Evolutionary conservation across 257 asterid genomes (phyloP), one percentile per base, ranked within the genome.

Genomic region (Fraxinus anomala): DNA sequence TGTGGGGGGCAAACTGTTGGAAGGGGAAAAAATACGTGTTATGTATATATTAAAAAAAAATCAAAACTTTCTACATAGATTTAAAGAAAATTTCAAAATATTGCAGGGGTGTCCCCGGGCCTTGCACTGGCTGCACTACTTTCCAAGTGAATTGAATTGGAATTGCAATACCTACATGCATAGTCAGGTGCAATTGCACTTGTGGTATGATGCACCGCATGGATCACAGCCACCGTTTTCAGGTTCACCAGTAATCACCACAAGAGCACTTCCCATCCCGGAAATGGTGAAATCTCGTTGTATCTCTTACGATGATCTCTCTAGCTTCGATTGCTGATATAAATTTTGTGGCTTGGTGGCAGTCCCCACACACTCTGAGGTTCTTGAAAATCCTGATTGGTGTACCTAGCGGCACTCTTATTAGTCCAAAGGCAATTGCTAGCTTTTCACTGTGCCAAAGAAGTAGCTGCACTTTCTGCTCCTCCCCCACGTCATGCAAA

Each of bases 381-480:
- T 93, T 93, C 92, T 91, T 93, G 78, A 93, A 91, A 51, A 93
- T 87, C 75, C 84, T 68, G 10, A 93, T 89, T 11, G 96, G 90
- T 0, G 17, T 21, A 30, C 81, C 86, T 31, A 11, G 3, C 1
- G 91, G 87, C 51, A 88, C 51, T 70, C 76, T 86, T 59, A 91
- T 70, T 76, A 93, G 78, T 19, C 93, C 96, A 72, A 80, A 89
- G 4, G 96, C 96, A 63, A 93, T 87, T 1, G 97, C 98, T 82
- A 93, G 77, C 74, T 91, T 93, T 89, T 93, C 98, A 82, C 97
- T 89, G 85, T 90, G 97, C 87, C 83, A 67, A 9, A 92, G 86
- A 51, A 93, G 92, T 3, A 89, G 79, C 86, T 90, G 83, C 83
- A 85, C 90, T 79, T 93, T 91, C 83, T 89, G 93, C 80, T 91